Evolutionary conservation across 331 rosid genomes (phyloP).

Genomic region (Arachis monticola): DNA sequence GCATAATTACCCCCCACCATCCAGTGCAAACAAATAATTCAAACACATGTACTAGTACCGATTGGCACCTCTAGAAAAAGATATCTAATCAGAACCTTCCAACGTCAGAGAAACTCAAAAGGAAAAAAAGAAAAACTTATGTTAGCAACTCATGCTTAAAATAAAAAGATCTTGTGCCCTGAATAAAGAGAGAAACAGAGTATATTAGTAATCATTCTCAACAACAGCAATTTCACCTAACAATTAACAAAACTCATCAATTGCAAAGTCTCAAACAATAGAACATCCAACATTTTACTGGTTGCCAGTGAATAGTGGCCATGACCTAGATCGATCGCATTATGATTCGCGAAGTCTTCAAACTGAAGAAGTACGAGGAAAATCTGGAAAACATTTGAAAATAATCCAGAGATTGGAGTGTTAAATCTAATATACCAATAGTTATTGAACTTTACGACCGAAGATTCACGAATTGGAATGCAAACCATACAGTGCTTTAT

Average conservation of each 20-base stretch:
- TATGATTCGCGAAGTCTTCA: too few relatives aligned
- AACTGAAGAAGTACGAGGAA: too few relatives aligned
- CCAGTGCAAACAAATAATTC: conserved; percentile 79
- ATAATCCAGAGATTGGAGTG: too few relatives aligned
- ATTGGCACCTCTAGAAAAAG: conserved; percentile 68
- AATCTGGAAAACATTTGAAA: too few relatives aligned
- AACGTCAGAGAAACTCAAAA: not conserved
- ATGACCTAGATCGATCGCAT: too few relatives aligned
- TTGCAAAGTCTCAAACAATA: conserved; percentile 1
- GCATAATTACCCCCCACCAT: conserved; percentile 94
- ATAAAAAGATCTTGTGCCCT: conserved; percentile 10
- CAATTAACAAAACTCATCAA: not conserved
- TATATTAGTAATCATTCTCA: not conserved
- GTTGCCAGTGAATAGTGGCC: not conserved
- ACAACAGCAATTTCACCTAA: not conserved
- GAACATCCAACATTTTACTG: conserved; percentile 9
- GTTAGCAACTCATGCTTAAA: not conserved
- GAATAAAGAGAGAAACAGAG: conserved; percentile 10
- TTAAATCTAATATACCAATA: too few relatives aligned
- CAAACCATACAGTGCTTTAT: too few relatives aligned
- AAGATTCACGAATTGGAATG: too few relatives aligned
- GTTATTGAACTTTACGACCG: too few relatives aligned
- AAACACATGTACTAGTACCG: conserved; percentile 77
- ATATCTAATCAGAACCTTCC: conserved; percentile 19
- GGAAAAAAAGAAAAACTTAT: not conserved